A percentile compares a stretch with the other conserved stretches of the same genome.
Evolutionary conservation across 345 rosid species (phyloP).

Genomic region (Citrus maxima): DNA sequence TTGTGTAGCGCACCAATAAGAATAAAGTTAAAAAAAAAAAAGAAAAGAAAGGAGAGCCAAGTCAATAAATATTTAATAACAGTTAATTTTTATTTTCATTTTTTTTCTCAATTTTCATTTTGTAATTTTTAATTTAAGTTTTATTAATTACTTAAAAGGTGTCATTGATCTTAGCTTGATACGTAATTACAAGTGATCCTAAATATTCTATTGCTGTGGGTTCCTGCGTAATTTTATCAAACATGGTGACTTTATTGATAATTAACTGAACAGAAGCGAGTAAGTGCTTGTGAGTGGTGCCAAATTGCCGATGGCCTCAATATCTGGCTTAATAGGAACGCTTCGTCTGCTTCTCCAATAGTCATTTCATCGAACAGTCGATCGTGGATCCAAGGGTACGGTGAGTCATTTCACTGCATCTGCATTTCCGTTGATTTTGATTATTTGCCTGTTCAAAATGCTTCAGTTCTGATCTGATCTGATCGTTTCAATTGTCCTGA

Average conservation of each 20-base stretch:
- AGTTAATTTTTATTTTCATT: no score
- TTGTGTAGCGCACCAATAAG: no score
- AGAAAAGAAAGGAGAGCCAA: no score
- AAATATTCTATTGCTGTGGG: background rate
- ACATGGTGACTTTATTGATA: background rate
- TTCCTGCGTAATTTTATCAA: background rate
- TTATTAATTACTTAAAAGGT: no score
- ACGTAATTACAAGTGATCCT: no score
- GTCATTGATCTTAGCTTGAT: no score
- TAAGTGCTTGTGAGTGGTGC: background rate
- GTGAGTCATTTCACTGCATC: background rate
- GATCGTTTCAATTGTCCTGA: background rate
- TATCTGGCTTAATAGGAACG: background rate
- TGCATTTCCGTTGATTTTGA: background rate
- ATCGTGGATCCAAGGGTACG: background rate
- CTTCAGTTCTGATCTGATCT: background rate
- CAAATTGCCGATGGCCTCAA: no score
- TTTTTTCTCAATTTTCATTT: no score
- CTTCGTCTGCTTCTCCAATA: background rate
- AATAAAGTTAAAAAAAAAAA: no score
- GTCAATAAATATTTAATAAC: no score
- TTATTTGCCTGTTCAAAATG: background rate
- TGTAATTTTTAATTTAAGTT: no score
- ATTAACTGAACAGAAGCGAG: background rate
- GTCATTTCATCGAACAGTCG: background rate